Conservation (phyloP, 108 stramenopile genomes). For the Nitzschia putrida region DNA sequence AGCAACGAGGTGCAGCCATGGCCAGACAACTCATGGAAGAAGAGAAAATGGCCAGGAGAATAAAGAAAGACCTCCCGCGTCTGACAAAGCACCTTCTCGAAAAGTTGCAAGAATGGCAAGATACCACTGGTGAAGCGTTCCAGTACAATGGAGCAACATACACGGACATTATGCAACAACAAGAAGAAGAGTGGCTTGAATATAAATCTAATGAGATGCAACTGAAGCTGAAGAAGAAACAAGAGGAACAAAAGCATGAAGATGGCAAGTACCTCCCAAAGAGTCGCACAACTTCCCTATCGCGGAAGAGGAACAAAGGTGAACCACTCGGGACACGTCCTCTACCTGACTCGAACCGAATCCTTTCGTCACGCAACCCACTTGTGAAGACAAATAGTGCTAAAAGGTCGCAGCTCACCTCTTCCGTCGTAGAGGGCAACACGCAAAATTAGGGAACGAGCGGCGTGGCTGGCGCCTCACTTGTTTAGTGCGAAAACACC, state of each 20-base stretch:
- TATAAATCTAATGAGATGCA: constrained; percentile 75
- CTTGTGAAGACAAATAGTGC: neutral
- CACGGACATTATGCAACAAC: constrained; percentile 59
- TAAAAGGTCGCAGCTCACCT: too few species aligned
- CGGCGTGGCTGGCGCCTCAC: too few species aligned
- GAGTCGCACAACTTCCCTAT: neutral
- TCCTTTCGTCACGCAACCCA: neutral
- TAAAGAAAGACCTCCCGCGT: constrained; percentile 83
- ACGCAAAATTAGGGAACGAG: too few species aligned
- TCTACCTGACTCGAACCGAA: constrained; percentile 11
- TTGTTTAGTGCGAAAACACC: too few species aligned
- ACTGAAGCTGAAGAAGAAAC: constrained; percentile 72
- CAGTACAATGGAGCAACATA: constrained; percentile 69
- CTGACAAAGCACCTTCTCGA: constrained; percentile 60
- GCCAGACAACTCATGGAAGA: constrained; percentile 90
- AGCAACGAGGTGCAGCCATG: constrained; percentile 81
- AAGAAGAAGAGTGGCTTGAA: constrained; percentile 79
- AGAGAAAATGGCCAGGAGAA: constrained; percentile 89
- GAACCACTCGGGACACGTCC: neutral
- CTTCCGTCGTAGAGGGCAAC: too few species aligned
- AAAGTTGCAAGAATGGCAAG: constrained; percentile 73
- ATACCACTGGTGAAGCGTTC: constrained; percentile 63
- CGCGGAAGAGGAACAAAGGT: neutral
- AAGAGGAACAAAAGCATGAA: constrained; percentile 53
- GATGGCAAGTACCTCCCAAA: constrained; percentile 27